Evolutionary conservation across 306 rosid species (phyloP), one percentile per base, ranked within the genome.

Genomic region (Prunus fruticosa): DNA sequence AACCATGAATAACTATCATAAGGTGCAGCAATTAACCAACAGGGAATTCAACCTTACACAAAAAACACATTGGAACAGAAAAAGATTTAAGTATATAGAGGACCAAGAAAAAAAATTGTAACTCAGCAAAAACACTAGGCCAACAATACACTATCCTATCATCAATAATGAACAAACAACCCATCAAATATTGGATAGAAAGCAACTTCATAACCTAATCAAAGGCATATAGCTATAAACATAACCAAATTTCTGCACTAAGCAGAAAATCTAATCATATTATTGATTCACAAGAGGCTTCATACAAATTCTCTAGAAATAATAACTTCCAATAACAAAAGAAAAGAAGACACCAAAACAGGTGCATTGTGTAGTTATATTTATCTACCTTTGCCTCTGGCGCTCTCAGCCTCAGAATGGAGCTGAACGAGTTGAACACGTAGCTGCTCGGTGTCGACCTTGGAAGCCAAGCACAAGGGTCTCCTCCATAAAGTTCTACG

Each of bases 401-500:
- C 80, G 79, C 64, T 73, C 18, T 85, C 77, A 1, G 98, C 93
- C 81, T 94, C 97, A 0, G 88, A 68, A 28, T 92, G 97, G 81
- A 92, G 98, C 5, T 85, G 91, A 73, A 85, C 89, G 47, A 92
- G 89, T 34, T 94, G 93, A 27, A 84, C 66, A 67, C 98, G 96
- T 1, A 94, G 86, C 27, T 86, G 84, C 13, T 92, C 86, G 0
- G 96, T 46, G 78, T 84, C 88, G 83, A 68, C 34, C 75, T 76
- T 70, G 47, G 91, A 86, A 78, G 85, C 78, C 56, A 80, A 71
- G 78, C 87, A 87, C 49, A 81, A 45, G 19, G 81, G 76, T 67
- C 78, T 79, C 67, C 53, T 82, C 68, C 57, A 50, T 0, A 66
- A 45, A 76, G 89, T 83, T 75, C 86, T 77, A 11, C 67, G 13